These are phyloP conservation scores for Austroboletus eburneus DNA, from an alignment of 768 basidiomycete genomes.

Conservation along the genomic window DNA sequence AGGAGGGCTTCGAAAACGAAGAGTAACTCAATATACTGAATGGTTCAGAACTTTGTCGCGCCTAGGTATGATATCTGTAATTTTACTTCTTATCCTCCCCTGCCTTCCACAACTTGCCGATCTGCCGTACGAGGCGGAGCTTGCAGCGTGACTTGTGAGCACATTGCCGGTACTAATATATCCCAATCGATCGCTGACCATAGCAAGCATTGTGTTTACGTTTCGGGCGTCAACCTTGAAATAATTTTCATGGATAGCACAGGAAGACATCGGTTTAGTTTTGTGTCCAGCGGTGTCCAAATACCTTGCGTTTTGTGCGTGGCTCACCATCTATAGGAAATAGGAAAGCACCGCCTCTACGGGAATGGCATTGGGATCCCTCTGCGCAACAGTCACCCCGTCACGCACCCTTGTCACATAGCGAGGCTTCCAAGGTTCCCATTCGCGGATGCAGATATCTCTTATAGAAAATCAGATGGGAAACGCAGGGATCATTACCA, in stretches of 20 bases:
- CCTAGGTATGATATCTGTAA: constrained; percentile 25
- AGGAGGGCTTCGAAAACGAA: constrained; percentile 30
- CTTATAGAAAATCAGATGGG: constrained; percentile 15
- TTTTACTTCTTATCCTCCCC: constrained; percentile 16
- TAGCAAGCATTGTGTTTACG: constrained; percentile 5
- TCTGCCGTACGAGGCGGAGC: constrained; percentile 18
- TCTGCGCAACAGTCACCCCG: constrained; percentile 7
- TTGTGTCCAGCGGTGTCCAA: neutral
- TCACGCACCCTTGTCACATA: constrained; percentile 2
- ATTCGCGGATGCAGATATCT: constrained; percentile 12
- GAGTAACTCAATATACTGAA: constrained; percentile 22
- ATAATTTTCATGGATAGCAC: neutral
- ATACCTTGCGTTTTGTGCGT: too few relatives aligned
- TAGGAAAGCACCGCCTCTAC: constrained; percentile 22
- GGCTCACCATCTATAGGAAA: too few relatives aligned
- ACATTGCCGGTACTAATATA: constrained; percentile 6
- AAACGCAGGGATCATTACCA: constrained; percentile 10
- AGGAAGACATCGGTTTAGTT: constrained; percentile 3
- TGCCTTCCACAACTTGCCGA: constrained; percentile 17
- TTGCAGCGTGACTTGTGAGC: constrained; percentile 1
- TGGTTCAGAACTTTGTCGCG: constrained; percentile 32
- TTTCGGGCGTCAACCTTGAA: constrained; percentile 5
- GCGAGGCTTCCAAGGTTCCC: constrained; percentile 2
- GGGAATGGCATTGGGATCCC: constrained; percentile 17
- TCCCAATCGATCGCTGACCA: constrained; percentile 3